phyloP scores from a whole-genome alignment of 305 asterid genomes.

The Solanum hybrid region DNA sequence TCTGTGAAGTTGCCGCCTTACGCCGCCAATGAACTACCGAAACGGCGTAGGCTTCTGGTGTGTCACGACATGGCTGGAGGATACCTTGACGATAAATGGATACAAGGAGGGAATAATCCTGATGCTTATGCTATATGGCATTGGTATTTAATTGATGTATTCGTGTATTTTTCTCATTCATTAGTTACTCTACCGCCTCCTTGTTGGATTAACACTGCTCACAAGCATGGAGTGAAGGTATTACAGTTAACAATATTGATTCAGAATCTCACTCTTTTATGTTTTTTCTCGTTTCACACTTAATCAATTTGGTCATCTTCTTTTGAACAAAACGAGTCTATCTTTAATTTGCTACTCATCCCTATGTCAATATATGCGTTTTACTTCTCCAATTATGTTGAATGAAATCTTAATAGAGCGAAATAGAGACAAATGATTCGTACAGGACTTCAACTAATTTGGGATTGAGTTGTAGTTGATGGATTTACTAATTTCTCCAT shows the following conservation, averaged over 20 bases:
- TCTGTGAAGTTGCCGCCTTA: constrained; percentile 36
- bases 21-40: constrained; percentile 23
- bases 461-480: neutral
- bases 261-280: neutral
- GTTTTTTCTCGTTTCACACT: neutral
- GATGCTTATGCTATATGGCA: constrained; percentile 86
- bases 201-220: constrained; percentile 81
- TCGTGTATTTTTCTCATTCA: constrained; percentile 80
- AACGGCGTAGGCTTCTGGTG: constrained; percentile 62
- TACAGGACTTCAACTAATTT: neutral
- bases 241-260: neutral
- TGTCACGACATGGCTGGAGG: constrained; percentile 97
- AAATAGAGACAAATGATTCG: neutral
- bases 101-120: constrained; percentile 72
- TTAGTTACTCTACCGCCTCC: constrained; percentile 96
- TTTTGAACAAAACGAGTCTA: neutral
- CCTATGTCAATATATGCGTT: neutral
- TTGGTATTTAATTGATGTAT: constrained; percentile 91
- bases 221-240: constrained; percentile 90
- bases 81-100: constrained; percentile 63
- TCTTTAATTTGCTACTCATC: neutral
- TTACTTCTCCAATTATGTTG: neutral
- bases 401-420: neutral
- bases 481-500: neutral
- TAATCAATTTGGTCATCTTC: neutral